Conservation (phyloP, 371 early-diverging fungal species). For the Amoeboradix gromovi region DNA sequence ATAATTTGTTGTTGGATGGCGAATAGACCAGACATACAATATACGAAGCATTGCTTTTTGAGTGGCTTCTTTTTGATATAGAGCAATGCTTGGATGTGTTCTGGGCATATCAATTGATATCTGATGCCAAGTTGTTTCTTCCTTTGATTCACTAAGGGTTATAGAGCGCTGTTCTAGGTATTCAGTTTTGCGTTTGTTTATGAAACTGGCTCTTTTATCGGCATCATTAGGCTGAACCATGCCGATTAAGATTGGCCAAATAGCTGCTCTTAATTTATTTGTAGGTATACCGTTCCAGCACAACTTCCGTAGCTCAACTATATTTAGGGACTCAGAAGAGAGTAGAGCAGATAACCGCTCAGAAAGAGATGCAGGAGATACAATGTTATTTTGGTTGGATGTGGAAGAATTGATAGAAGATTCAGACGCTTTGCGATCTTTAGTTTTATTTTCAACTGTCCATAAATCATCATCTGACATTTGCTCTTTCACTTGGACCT, state of each 20-base stretch:
- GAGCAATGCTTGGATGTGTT: slow-evolving; percentile 1
- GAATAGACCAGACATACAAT: slow-evolving; percentile 80
- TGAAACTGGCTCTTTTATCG: slow-evolving; percentile 43
- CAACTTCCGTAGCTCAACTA: slow-evolving; percentile 33
- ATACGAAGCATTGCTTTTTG: slow-evolving; percentile 19
- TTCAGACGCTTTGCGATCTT: no score
- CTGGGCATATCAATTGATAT: slow-evolving; percentile 10
- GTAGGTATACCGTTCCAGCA: slow-evolving; percentile 77
- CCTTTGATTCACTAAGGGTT: slow-evolving; percentile 37
- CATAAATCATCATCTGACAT: no score
- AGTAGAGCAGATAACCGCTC: no score
- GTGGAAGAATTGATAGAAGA: no score
- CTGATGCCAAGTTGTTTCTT: slow-evolving; percentile 65
- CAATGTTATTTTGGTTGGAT: no score
- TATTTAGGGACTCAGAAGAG: no score
- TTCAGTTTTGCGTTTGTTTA: slow-evolving; percentile 44
- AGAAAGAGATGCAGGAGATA: no score
- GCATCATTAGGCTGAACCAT: slow-evolving; percentile 6
- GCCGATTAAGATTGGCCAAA: slow-evolving; percentile 74
- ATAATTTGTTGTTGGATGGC: slow-evolving; percentile 92
- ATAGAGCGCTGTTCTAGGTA: slow-evolving; percentile 35
- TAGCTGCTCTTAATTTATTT: slow-evolving; percentile 42
- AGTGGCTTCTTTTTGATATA: slow-evolving; percentile 2
- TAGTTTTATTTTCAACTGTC: no score
- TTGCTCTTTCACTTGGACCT: no score